Evolutionary conservation across 106 monocot species (phyloP), one percentile per base, ranked within the genome.

Genomic region (Acorus gramineus): DNA sequence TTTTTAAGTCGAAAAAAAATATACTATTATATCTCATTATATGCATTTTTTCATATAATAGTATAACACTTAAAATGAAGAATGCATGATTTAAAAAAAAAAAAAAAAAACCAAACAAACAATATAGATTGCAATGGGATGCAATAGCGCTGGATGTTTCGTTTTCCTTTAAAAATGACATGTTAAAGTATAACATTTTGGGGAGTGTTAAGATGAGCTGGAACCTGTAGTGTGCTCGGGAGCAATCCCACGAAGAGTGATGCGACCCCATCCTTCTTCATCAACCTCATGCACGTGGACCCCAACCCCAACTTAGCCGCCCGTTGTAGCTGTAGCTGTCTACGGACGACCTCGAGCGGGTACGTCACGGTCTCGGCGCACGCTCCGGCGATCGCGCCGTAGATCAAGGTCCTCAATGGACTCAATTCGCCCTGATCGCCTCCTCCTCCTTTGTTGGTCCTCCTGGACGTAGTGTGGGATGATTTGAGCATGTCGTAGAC

Each of bases 171-270:
- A n/a, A n/a, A n/a, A n/a, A n/a, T n/a, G n/a, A n/a, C n/a, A n/a
- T n/a, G n/a, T n/a, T n/a, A n/a, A n/a, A n/a, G n/a, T n/a, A n/a
- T n/a, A n/a, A n/a, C n/a, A n/a, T n/a, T n/a, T n/a, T n/a, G n/a
- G n/a, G n/a, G 28, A 28, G 28, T 28, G 28, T 28, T 48, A 63
- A 64, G 50, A 64, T 11, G 8, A 8, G n/a, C 2, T 47, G n/a
- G 9, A 53, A 82, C 85, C 85, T 81, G 85, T 45, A 85, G 75
- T 50, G 75, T 75, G 75, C 85, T 85, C 2, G 85, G 85, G 50
- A 74, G n/a, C 48, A 81, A 43, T 9, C 85, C 85, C 2, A 81
- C 53, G 55, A 76, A 86, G 10, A 86, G 76, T 2, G 81, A 72
- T 2, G 14, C 59, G 2, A 73, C 49, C 0, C 85, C 85, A 50